A percentile compares a stretch with the other conserved stretches of the same genome.
Evolutionary conservation across 2,329 filamentous ascomycete species (phyloP).

Genomic region (Aspergillus alliaceus): DNA sequence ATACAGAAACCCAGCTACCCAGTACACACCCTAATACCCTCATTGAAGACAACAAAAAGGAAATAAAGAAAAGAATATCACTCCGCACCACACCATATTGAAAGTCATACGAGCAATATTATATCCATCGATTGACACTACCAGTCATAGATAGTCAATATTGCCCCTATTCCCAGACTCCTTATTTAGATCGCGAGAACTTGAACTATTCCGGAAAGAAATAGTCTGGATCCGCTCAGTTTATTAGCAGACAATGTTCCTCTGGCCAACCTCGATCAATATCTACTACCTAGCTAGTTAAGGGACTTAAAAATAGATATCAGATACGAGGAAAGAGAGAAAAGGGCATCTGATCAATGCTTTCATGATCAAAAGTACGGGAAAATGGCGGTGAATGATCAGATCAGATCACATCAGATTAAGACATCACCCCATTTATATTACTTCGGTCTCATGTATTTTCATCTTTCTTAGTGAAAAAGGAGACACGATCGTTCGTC

Average conservation of each 20-base stretch:
- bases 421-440: background rate
- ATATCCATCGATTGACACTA: background rate
- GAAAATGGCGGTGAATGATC: conserved; percentile 8
- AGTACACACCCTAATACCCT: too few species aligned
- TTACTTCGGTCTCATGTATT: too few species aligned
- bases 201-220: background rate
- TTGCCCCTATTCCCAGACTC: background rate
- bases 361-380: conserved; percentile 23
- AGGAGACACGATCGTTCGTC: too few species aligned
- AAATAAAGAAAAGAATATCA: too few species aligned
- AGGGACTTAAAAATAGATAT: background rate
- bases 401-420: background rate
- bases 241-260: background rate
- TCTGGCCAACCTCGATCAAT: too few species aligned
- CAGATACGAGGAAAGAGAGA: conserved; percentile 9
- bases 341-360: too few species aligned
- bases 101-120: background rate
- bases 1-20: too few species aligned
- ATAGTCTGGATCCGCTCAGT: background rate
- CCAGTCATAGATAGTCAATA: background rate
- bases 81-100: too few species aligned
- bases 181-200: background rate
- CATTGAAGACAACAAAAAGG: too few species aligned
- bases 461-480: too few species aligned
- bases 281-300: too few species aligned